Percentiles rank a stretch among this genome's conserved stretches.
These are phyloP conservation scores for Ceratocystis lukuohia DNA, from an alignment of 2,329 filamentous ascomycete genomes.

Conservation along the genomic window DNA sequence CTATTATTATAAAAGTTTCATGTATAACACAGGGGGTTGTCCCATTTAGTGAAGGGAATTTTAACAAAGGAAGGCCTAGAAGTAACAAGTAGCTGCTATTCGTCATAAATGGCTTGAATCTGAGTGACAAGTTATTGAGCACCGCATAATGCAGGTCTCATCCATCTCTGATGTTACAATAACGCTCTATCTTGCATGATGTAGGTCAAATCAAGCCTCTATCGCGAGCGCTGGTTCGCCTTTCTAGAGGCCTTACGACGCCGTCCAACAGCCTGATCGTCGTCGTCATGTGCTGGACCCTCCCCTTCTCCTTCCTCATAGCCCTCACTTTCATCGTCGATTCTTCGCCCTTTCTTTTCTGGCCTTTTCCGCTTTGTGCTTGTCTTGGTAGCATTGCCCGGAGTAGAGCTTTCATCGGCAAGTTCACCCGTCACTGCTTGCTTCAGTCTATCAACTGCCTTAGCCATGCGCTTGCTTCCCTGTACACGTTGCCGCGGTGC, in stretches of 20 bases:
- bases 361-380: conserved; percentile 8
- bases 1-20: too few relatives aligned
- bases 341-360: not conserved
- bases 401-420: not conserved
- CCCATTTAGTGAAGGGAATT: too few relatives aligned
- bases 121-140: too few relatives aligned
- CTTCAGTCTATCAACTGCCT: conserved; percentile 55
- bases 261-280: not conserved
- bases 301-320: not conserved
- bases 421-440: conserved; percentile 14
- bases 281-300: not conserved
- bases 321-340: not conserved
- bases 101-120: too few relatives aligned
- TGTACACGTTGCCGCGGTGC: conserved; percentile 52
- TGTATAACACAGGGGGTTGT: too few relatives aligned
- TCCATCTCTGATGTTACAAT: not conserved
- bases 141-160: too few relatives aligned
- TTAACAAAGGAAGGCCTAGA: too few relatives aligned
- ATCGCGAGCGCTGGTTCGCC: not conserved
- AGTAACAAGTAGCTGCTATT: too few relatives aligned
- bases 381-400: not conserved
- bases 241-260: not conserved
- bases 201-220: not conserved
- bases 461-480: conserved; percentile 58
- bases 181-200: not conserved